Evolutionary conservation across 257 asterid species (phyloP).

Genomic region (Nicotiana sylvestris): DNA sequence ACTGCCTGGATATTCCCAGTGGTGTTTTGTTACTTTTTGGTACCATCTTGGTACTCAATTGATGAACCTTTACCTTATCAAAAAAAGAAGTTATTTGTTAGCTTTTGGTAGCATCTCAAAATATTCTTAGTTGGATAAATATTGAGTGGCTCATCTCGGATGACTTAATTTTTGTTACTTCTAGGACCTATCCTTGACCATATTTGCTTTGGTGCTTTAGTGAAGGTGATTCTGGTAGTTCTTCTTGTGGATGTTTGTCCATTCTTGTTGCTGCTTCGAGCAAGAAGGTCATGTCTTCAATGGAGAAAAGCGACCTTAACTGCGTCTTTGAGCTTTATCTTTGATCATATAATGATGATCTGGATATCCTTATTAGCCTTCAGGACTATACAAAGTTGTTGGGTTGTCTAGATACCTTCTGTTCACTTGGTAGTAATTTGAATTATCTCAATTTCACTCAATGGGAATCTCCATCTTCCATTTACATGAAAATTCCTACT

Average conservation of each 20-base stretch:
- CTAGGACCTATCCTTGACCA: neutral
- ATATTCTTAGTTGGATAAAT: too few relatives aligned
- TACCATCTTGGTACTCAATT: too few relatives aligned
- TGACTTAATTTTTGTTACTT: too few relatives aligned
- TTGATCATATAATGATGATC: constrained; percentile 2
- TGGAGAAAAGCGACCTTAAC: constrained; percentile 1
- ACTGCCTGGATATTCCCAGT: too few relatives aligned
- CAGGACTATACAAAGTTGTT: neutral
- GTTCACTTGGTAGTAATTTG: neutral
- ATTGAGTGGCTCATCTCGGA: too few relatives aligned
- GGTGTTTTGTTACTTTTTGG: too few relatives aligned
- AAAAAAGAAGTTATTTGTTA: too few relatives aligned
- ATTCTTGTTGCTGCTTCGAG: neutral
- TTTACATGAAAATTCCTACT: neutral
- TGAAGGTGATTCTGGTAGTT: neutral
- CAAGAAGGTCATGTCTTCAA: neutral
- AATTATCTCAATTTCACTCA: neutral
- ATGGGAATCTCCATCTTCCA: neutral
- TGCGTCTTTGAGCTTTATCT: neutral
- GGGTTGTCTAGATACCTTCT: neutral
- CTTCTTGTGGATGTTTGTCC: neutral
- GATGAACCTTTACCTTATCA: too few relatives aligned
- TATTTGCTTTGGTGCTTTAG: neutral
- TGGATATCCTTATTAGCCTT: neutral
- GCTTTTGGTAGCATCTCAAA: too few relatives aligned